Evolutionary conservation across 164 flowering plant species (phyloP).

Genomic region (Santalum album): DNA sequence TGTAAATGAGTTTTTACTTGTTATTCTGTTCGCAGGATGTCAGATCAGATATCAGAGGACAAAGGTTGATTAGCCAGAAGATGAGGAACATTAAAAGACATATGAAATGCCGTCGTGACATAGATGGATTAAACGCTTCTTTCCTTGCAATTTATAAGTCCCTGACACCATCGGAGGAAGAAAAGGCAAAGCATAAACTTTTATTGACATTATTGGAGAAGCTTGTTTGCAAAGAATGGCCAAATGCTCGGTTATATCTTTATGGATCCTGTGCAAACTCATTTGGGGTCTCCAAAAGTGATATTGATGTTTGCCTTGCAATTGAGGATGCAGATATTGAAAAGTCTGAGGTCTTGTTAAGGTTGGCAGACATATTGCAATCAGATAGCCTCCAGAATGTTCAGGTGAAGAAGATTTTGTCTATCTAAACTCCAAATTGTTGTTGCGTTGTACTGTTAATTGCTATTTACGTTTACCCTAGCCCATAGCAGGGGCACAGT

Average conservation of each 20-base stretch:
- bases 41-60: constrained; percentile 55
- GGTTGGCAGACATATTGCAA: constrained; percentile 76
- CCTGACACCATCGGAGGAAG: constrained; percentile 84
- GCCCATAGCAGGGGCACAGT: too few relatives aligned
- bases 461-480: too few relatives aligned
- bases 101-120: constrained; percentile 55
- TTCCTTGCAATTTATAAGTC: constrained; percentile 66
- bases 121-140: constrained; percentile 37
- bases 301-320: constrained; percentile 90
- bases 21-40: constrained; percentile 31
- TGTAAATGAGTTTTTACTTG: too few relatives aligned
- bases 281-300: constrained; percentile 90
- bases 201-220: constrained; percentile 55
- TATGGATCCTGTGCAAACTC: constrained; percentile 98
- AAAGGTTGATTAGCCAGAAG: constrained; percentile 38
- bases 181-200: constrained; percentile 76
- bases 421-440: too few relatives aligned
- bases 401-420: constrained; percentile 47
- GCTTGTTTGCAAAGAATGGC: constrained; percentile 83
- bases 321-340: constrained; percentile 37
- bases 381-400: constrained; percentile 80
- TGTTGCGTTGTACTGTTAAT: too few relatives aligned
- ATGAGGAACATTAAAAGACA: constrained; percentile 42
- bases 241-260: constrained; percentile 60
- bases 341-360: constrained; percentile 73